Percentiles rank a stretch among this genome's conserved stretches.
phyloP scores from a whole-genome alignment of 352 stramenopile species.

The Pythium sukuiense region DNA sequence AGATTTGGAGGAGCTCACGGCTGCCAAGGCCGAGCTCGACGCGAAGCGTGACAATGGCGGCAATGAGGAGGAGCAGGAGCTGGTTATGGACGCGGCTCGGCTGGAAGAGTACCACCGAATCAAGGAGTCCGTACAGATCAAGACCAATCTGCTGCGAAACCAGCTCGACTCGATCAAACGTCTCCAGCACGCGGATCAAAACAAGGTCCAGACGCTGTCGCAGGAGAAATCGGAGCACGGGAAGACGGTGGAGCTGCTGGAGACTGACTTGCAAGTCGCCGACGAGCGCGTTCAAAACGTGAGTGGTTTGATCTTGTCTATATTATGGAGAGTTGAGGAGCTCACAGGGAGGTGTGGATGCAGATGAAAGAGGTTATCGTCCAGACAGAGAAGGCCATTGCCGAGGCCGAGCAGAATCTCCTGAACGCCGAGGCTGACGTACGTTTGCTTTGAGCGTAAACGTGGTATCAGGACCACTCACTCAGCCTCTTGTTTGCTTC shows the following conservation, averaged over 20 bases:
- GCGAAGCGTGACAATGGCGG: slow-evolving; percentile 37
- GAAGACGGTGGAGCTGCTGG: slow-evolving; percentile 63
- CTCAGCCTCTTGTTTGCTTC: not conserved
- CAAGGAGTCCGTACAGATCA: slow-evolving; percentile 67
- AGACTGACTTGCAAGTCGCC: slow-evolving; percentile 56
- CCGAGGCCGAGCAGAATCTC: slow-evolving; percentile 50
- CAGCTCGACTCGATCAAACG: slow-evolving; percentile 71
- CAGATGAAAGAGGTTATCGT: slow-evolving; percentile 75
- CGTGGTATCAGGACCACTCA: not conserved
- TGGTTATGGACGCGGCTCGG: slow-evolving; percentile 63
- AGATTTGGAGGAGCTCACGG: slow-evolving; percentile 67
- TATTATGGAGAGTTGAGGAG: not conserved
- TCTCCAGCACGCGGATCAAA: slow-evolving; percentile 63
- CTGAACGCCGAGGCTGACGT: slow-evolving; percentile 60
- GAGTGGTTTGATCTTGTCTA: slow-evolving; percentile 8
- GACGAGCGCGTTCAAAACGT: slow-evolving; percentile 69
- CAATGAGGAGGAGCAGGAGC: slow-evolving; percentile 43
- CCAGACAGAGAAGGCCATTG: slow-evolving; percentile 58
- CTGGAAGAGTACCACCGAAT: slow-evolving; percentile 86
- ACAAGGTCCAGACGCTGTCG: slow-evolving; percentile 67
- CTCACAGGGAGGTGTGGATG: not conserved
- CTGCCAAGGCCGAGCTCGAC: slow-evolving; percentile 59
- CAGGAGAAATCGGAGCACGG: slow-evolving; percentile 74
- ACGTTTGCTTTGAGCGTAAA: not conserved
- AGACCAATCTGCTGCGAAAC: slow-evolving; percentile 70